These are phyloP conservation scores for Saprolegnia parasitica DNA, from an alignment of 352 stramenopile species.

Conservation along the genomic window DNA sequence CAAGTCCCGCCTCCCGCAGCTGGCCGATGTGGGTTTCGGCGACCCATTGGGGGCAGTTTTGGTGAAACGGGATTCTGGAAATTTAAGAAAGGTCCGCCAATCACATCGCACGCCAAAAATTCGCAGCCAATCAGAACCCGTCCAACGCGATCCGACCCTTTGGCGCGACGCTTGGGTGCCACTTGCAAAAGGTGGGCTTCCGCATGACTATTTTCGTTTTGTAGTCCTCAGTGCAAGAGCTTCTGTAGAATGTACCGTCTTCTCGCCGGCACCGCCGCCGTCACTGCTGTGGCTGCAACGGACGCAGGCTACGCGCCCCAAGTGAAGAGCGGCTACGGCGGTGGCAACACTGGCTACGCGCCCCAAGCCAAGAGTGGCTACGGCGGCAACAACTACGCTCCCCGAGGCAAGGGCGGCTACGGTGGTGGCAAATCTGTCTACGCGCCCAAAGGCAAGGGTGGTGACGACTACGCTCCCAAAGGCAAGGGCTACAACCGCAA, in stretches of 20 bases:
- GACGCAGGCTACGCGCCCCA: background rate
- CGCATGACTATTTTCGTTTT: no score
- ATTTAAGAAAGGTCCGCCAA: background rate
- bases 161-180: background rate
- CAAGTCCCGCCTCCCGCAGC: no score
- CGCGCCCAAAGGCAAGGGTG: no score
- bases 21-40: no score
- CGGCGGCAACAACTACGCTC: background rate
- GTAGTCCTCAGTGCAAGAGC: background rate
- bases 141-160: background rate
- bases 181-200: background rate
- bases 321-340: background rate
- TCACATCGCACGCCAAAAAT: background rate
- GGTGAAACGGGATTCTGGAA: no score
- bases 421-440: background rate
- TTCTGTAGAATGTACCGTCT: conserved; percentile 1
- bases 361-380: no score
- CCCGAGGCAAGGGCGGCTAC: background rate
- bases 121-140: conserved; percentile 9
- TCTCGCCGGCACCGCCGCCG: background rate
- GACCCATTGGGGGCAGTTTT: no score
- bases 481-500: background rate
- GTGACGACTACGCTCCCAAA: background rate
- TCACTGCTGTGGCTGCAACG: background rate
- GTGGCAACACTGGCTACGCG: background rate